Evolutionary conservation across 805 yeast genomes (phyloP).

Genomic region (Candida schatavii): DNA sequence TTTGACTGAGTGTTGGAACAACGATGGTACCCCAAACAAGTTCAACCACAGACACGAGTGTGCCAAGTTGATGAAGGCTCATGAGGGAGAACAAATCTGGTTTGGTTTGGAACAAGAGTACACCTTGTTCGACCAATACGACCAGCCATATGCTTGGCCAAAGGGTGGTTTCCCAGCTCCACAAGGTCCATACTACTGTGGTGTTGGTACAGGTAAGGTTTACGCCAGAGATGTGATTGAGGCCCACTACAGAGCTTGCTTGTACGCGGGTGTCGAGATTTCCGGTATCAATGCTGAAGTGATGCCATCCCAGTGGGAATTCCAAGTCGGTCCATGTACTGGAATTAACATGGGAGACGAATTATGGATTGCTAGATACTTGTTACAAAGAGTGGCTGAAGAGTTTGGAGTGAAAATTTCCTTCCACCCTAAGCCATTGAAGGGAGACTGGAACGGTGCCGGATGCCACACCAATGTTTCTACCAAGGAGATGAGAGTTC

Average conservation of each 20-base stretch:
- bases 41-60: conserved; percentile 98
- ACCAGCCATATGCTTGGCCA: conserved; percentile 97
- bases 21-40: conserved; percentile 98
- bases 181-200: conserved; percentile 99
- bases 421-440: conserved; percentile 98
- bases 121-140: conserved; percentile 89
- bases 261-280: conserved; percentile 84
- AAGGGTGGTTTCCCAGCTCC: conserved; percentile 99
- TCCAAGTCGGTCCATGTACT: conserved; percentile 97
- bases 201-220: conserved; percentile 98
- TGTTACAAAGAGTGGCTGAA: conserved; percentile 93
- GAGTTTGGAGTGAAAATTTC: conserved; percentile 98
- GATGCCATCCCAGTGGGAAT: conserved; percentile 99
- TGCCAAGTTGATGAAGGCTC: conserved; percentile 92
- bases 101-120: conserved; percentile 99
- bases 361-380: conserved; percentile 93
- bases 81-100: conserved; percentile 83
- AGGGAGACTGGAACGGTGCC: conserved; percentile 99
- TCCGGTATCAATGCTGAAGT: conserved; percentile 99
- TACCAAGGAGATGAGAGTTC: conserved; percentile 82
- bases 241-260: conserved; percentile 98
- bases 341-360: conserved; percentile 98
- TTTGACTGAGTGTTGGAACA: conserved; percentile 94
- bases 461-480: conserved; percentile 99
- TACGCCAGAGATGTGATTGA: conserved; percentile 97